A percentile compares a stretch with the other conserved stretches of the same genome.
Evolutionary conservation across 306 rosid genomes (phyloP).

Genomic region (Prunus persica): DNA sequence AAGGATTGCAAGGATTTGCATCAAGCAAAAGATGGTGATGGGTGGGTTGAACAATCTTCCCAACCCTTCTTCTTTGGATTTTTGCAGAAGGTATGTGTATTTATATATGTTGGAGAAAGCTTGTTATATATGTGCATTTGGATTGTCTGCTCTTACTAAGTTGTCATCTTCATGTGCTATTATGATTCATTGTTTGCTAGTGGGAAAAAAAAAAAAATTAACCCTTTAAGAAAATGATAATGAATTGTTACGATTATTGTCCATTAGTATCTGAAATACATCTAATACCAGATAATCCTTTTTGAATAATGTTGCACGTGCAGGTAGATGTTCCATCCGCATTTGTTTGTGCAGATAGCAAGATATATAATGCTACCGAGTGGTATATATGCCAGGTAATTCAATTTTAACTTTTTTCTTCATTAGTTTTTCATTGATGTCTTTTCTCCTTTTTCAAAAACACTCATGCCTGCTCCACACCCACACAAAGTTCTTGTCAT

Average conservation of each 20-base stretch:
- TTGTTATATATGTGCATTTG: neutral
- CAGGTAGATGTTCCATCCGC: constrained; percentile 82
- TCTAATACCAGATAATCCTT: constrained; percentile 8
- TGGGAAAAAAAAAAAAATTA: neutral
- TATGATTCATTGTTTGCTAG: neutral
- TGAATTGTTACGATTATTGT: neutral
- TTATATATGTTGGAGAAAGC: neutral
- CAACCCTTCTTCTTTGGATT: constrained; percentile 88
- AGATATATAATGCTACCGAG: constrained; percentile 83
- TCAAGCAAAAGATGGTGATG: constrained; percentile 98
- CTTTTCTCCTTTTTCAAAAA: neutral
- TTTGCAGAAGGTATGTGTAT: constrained; percentile 75
- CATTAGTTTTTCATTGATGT: neutral
- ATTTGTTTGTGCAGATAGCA: constrained; percentile 89
- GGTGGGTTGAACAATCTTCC: constrained; percentile 98
- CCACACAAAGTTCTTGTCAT: neutral
- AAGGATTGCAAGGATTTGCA: constrained; percentile 96
- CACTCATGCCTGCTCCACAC: neutral
- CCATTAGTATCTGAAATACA: neutral
- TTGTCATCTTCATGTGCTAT: neutral
- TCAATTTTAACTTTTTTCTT: neutral
- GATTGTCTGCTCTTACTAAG: neutral
- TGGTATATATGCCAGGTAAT: constrained; percentile 99
- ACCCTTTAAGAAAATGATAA: neutral
- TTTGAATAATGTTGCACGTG: constrained; percentile 19